Evolutionary conservation across 306 rosid genomes (phyloP).

Genomic region (Rosa persica): DNA sequence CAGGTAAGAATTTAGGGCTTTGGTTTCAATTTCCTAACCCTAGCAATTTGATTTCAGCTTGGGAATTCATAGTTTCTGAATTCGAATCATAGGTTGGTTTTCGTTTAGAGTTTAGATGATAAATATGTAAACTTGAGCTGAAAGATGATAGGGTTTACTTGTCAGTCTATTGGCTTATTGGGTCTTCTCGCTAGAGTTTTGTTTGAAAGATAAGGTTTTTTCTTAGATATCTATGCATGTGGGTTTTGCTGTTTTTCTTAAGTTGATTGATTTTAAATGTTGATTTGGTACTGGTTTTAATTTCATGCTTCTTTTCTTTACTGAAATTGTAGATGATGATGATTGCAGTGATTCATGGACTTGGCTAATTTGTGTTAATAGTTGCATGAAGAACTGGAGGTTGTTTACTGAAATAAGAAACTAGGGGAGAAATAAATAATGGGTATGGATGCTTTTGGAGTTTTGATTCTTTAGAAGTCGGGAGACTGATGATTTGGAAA

Average conservation of each 20-base stretch:
- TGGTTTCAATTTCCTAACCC: conserved; percentile 12
- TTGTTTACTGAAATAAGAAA: conserved; percentile 10
- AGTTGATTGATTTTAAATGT: not conserved
- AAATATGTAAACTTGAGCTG: not conserved
- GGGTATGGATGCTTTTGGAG: conserved; percentile 7
- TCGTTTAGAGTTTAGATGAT: not conserved
- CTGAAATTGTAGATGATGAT: not conserved
- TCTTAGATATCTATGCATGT: not conserved
- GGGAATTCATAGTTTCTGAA: not conserved
- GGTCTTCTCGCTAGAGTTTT: not conserved
- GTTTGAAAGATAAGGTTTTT: not conserved
- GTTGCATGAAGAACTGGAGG: not conserved
- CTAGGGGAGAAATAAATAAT: not conserved
- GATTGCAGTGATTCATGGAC: not conserved
- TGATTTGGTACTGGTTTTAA: not conserved
- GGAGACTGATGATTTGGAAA: conserved; percentile 10
- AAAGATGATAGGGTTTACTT: not conserved
- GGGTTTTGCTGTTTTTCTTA: conserved; percentile 8
- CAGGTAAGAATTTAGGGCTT: conserved; percentile 33
- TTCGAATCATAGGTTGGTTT: not conserved
- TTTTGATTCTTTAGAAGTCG: not conserved
- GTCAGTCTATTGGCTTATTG: not conserved
- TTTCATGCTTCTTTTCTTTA: not conserved
- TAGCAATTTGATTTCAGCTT: conserved; percentile 20
- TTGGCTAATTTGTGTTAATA: conserved; percentile 8